These are phyloP conservation scores for Hydrangea macrophylla DNA, from an alignment of 148 eudicot genomes.

Conservation along the genomic window DNA sequence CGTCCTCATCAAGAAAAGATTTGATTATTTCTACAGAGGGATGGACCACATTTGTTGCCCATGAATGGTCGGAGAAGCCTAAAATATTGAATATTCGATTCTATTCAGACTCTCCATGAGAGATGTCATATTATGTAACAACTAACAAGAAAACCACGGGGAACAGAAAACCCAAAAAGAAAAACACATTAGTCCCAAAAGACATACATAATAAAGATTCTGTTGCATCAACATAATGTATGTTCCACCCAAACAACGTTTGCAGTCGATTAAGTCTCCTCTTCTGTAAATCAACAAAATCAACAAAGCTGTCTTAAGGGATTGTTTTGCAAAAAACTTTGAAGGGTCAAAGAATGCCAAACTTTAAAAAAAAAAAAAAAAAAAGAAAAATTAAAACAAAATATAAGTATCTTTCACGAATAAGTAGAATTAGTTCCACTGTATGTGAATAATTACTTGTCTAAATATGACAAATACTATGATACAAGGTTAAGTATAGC, in stretches of 20 bases:
- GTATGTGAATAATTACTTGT: too few species aligned
- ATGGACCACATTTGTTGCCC: constrained; percentile 59
- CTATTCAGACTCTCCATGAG: background rate
- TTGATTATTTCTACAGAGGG: constrained; percentile 55
- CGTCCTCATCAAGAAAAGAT: constrained; percentile 41
- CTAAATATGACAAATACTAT: too few species aligned
- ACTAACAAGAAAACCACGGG: background rate
- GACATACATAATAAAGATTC: constrained; percentile 53
- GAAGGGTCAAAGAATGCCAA: too few species aligned
- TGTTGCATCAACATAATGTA: constrained; percentile 74
- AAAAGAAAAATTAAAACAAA: too few species aligned
- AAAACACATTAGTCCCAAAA: background rate
- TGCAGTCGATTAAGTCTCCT: constrained; percentile 73
- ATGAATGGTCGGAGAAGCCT: constrained; percentile 58
- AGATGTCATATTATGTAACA: background rate
- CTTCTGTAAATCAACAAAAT: constrained; percentile 50
- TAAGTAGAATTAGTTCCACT: too few species aligned
- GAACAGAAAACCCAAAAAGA: background rate
- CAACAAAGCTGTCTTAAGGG: too few species aligned
- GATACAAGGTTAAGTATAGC: too few species aligned
- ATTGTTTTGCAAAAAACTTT: too few species aligned
- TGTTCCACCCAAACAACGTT: constrained; percentile 71
- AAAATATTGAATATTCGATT: constrained; percentile 12
- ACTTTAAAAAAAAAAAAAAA: too few species aligned
- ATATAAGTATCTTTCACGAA: too few species aligned